Percentiles rank a stretch among this genome's conserved stretches.
These are phyloP conservation scores for Cairneyella variabilis DNA, from an alignment of 495 filamentous ascomycete genomes.

Conservation along the genomic window DNA sequence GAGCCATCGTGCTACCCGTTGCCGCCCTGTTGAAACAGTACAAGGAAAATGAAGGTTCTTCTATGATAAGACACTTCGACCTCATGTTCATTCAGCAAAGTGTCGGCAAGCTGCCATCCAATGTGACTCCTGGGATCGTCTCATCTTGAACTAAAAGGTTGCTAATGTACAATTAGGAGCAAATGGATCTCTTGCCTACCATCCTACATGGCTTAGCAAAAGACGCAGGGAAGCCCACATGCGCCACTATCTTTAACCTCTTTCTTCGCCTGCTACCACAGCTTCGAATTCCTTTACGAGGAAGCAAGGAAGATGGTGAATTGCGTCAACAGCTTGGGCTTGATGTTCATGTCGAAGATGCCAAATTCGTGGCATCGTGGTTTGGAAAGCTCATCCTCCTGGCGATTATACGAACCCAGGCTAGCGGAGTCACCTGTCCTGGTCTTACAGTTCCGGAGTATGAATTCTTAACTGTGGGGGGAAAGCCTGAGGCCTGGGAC, in stretches of 20 bases:
- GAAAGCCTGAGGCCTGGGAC: conserved; percentile 68
- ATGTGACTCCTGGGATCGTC: conserved; percentile 21
- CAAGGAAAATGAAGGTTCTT: conserved; percentile 64
- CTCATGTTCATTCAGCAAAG: conserved; percentile 86
- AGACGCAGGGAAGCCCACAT: conserved; percentile 55
- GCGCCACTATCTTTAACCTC: conserved; percentile 79
- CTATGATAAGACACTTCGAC: conserved; percentile 84
- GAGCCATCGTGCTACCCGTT: conserved; percentile 77
- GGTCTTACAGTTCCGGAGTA: conserved; percentile 70
- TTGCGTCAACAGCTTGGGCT: conserved; percentile 65
- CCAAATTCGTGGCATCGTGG: conserved; percentile 70
- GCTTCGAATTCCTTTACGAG: conserved; percentile 68
- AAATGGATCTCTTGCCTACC: conserved; percentile 65
- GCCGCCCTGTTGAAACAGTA: conserved; percentile 81
- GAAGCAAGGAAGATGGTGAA: conserved; percentile 68
- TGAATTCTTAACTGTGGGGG: conserved; percentile 63
- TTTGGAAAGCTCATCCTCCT: conserved; percentile 77
- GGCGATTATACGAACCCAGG: conserved; percentile 34
- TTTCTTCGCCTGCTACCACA: conserved; percentile 70
- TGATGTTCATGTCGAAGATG: conserved; percentile 56
- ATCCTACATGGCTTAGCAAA: conserved; percentile 69
- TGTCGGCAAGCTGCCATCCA: conserved; percentile 59
- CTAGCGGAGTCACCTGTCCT: conserved; percentile 43
- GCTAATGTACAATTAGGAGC: conserved; percentile 39
- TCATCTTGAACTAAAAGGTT: neutral